A percentile compares a stretch with the other conserved stretches of the same genome.
Evolutionary conservation across 2,329 filamentous ascomycete genomes (phyloP).

Genomic region (Fusarium pininemorale): DNA sequence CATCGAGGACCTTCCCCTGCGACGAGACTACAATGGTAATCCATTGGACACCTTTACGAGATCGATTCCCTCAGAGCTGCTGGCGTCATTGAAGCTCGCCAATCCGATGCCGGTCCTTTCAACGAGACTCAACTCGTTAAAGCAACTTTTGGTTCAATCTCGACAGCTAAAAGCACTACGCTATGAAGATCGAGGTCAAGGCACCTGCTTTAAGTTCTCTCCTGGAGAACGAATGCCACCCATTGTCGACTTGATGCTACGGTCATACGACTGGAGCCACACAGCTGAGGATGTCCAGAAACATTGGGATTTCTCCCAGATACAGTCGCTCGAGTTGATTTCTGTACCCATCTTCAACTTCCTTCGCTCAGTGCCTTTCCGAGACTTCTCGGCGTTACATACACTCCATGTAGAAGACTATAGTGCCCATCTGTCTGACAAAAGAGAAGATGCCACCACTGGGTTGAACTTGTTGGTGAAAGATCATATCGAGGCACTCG

Average conservation of each 20-base stretch:
- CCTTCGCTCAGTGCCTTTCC: slow-evolving; percentile 52
- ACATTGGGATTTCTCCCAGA: slow-evolving; percentile 59
- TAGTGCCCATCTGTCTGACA: slow-evolving; percentile 52
- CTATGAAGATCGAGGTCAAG: slow-evolving; percentile 56
- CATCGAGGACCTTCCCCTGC: slow-evolving; percentile 54
- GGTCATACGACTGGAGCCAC: slow-evolving; percentile 62
- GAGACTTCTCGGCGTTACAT: slow-evolving; percentile 49
- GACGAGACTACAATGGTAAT: slow-evolving; percentile 47
- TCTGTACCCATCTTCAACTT: slow-evolving; percentile 58
- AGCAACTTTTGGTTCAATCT: slow-evolving; percentile 52
- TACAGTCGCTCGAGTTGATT: slow-evolving; percentile 53
- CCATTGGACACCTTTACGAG: slow-evolving; percentile 49
- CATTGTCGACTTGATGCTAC: slow-evolving; percentile 52
- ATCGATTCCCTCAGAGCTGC: slow-evolving; percentile 50
- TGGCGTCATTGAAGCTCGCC: slow-evolving; percentile 54
- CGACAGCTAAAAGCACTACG: slow-evolving; percentile 50
- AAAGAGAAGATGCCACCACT: slow-evolving; percentile 51
- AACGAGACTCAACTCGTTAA: slow-evolving; percentile 53
- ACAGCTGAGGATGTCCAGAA: slow-evolving; percentile 46
- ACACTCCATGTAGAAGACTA: slow-evolving; percentile 56
- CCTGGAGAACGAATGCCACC: slow-evolving; percentile 54
- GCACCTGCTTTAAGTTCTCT: slow-evolving; percentile 54
- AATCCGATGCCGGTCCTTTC: slow-evolving; percentile 53
- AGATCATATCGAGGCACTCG: slow-evolving; percentile 49
- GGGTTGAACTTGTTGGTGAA: slow-evolving; percentile 52